phyloP scores from a whole-genome alignment of 2,329 filamentous ascomycete genomes.

The Pyrenophora teres region DNA sequence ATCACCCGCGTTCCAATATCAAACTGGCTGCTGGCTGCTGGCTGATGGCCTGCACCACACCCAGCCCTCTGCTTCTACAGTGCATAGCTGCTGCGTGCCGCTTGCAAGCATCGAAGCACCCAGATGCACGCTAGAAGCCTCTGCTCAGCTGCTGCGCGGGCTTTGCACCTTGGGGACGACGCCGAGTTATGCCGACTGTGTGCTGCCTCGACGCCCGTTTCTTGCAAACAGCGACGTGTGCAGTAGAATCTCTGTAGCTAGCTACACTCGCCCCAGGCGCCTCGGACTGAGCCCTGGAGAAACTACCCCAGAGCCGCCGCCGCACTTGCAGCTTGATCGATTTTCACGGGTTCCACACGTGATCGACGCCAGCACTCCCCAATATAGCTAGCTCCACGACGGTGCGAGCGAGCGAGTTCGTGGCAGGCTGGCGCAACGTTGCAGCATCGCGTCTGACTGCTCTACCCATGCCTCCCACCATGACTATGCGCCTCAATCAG shows the following conservation, averaged over 20 bases:
- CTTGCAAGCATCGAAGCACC: neutral
- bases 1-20: slow-evolving; percentile 11
- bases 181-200: too few species aligned
- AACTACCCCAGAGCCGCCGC: slow-evolving; percentile 9
- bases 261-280: too few species aligned
- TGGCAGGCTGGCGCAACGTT: slow-evolving; percentile 5
- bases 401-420: slow-evolving; percentile 5
- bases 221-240: too few species aligned
- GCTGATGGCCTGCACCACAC: neutral
- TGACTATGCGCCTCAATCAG: neutral
- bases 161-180: too few species aligned
- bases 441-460: slow-evolving; percentile 9
- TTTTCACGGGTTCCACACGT: slow-evolving; percentile 20
- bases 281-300: slow-evolving; percentile 1
- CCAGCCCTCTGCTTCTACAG: neutral
- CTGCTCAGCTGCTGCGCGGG: neutral
- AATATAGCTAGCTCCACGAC: neutral
- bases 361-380: slow-evolving; percentile 6
- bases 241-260: too few species aligned
- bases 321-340: neutral
- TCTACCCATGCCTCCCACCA: neutral
- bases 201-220: too few species aligned
- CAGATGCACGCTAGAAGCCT: neutral
- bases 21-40: neutral
- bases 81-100: neutral